Conservation (phyloP, 2,329 filamentous ascomycete genomes). For the Lasiodiplodia hormozganensis region DNA sequence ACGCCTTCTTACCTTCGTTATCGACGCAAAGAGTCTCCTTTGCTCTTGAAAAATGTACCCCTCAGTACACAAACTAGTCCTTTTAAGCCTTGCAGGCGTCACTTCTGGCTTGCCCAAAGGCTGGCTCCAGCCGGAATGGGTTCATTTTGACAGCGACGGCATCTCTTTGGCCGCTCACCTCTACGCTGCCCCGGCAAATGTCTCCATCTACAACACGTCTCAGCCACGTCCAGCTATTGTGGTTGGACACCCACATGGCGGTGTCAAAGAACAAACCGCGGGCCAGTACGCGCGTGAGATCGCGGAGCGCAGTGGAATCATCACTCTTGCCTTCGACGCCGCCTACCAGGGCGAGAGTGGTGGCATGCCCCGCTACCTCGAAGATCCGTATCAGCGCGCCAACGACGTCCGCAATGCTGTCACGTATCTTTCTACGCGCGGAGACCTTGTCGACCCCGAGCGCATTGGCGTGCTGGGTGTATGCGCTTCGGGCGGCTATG, state of each 20-base stretch:
- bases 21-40: too few relatives aligned
- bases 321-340: slow-evolving; percentile 47
- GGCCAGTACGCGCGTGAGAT: slow-evolving; percentile 43
- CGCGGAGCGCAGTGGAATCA: slow-evolving; percentile 41
- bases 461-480: slow-evolving; percentile 51
- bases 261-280: slow-evolving; percentile 50
- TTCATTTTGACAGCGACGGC: neutral
- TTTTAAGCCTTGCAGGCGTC: too few relatives aligned
- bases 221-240: slow-evolving; percentile 36
- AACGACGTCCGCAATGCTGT: slow-evolving; percentile 48
- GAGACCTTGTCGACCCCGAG: slow-evolving; percentile 39
- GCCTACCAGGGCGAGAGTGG: slow-evolving; percentile 48
- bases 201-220: slow-evolving; percentile 25
- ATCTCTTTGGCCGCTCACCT: neutral
- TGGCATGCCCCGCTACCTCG: slow-evolving; percentile 47
- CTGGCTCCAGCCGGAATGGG: too few relatives aligned
- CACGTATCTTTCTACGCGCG: slow-evolving; percentile 41
- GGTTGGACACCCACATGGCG: slow-evolving; percentile 42
- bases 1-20: too few relatives aligned
- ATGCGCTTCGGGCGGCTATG: slow-evolving; percentile 49
- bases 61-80: too few relatives aligned
- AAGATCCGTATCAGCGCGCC: slow-evolving; percentile 47
- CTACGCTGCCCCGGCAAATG: neutral
- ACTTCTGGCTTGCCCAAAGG: too few relatives aligned
- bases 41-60: too few relatives aligned